Percentiles rank a stretch among this genome's conserved stretches.
These are phyloP conservation scores for Dothistroma pini DNA, from an alignment of 2,329 filamentous ascomycete genomes.

Conservation along the genomic window DNA sequence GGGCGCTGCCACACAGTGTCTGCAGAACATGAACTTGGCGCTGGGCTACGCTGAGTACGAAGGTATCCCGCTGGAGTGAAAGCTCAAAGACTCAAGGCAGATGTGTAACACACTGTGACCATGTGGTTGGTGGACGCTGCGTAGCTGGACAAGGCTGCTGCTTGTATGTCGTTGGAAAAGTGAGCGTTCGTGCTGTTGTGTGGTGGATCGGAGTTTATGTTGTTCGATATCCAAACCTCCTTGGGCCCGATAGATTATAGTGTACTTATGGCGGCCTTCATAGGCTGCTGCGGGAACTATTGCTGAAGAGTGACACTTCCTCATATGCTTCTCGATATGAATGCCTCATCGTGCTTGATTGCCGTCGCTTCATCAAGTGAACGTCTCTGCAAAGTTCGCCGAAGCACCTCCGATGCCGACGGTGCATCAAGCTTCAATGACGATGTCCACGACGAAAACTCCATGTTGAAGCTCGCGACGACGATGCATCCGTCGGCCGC, in stretches of 20 bases:
- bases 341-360: background rate
- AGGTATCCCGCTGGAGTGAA: conserved; percentile 65
- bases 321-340: background rate
- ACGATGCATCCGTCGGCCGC: conserved; percentile 8
- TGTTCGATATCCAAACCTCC: background rate
- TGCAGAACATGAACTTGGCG: conserved; percentile 95
- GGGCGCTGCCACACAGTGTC: conserved; percentile 86
- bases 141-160: background rate
- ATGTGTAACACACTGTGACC: background rate
- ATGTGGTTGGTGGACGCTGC: background rate
- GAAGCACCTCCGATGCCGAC: background rate
- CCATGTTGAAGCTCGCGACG: background rate
- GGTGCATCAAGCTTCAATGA: background rate
- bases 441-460: background rate
- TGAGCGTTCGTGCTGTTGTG: conserved; percentile 2
- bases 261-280: background rate
- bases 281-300: background rate
- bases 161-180: background rate
- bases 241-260: background rate
- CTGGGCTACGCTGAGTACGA: conserved; percentile 85
- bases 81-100: background rate
- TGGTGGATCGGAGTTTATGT: background rate
- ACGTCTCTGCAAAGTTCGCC: background rate
- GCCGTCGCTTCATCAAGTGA: too few relatives aligned
- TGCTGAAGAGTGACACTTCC: background rate